Evolutionary conservation across 257 asterid genomes (phyloP).

Genomic region (Primulina eburnea): DNA sequence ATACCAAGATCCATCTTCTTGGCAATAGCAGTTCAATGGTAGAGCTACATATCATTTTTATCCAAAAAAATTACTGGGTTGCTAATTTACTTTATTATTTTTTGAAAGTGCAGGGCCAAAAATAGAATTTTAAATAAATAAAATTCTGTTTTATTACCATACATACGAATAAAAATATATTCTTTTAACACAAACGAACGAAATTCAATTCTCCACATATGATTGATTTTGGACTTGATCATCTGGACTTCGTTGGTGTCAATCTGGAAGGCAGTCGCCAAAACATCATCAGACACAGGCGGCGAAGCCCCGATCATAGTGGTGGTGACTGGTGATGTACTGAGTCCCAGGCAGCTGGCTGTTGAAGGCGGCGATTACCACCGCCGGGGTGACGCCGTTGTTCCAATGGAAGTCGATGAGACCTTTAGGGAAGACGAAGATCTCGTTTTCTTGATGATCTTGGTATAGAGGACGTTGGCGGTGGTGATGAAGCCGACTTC

Average conservation of each 20-base stretch:
- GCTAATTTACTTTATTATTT: too few relatives aligned
- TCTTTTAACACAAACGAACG: too few relatives aligned
- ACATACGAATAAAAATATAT: too few relatives aligned
- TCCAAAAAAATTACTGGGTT: too few relatives aligned
- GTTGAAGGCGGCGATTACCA: too few relatives aligned
- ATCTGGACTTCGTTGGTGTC: conserved; percentile 37
- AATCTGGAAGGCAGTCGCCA: conserved; percentile 54
- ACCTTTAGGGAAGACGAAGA: conserved; percentile 58
- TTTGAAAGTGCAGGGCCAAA: too few relatives aligned
- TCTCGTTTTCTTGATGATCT: conserved; percentile 48
- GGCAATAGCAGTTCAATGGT: too few relatives aligned
- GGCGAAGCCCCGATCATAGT: conserved; percentile 55
- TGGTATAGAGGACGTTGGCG: conserved; percentile 54
- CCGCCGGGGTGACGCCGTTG: too few relatives aligned
- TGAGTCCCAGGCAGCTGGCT: conserved; percentile 75
- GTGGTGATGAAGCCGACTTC: conserved; percentile 71
- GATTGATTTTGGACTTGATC: conserved; percentile 38
- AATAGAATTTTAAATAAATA: too few relatives aligned
- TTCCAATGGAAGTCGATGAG: conserved; percentile 80
- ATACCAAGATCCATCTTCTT: too few relatives aligned
- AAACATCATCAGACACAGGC: conserved; percentile 55
- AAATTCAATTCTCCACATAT: not conserved
- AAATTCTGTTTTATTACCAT: too few relatives aligned
- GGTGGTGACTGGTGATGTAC: conserved; percentile 50
- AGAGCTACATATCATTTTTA: too few relatives aligned